Evolutionary conservation across 768 basidiomycete species (phyloP).

Genomic region (Terana coerulea): DNA sequence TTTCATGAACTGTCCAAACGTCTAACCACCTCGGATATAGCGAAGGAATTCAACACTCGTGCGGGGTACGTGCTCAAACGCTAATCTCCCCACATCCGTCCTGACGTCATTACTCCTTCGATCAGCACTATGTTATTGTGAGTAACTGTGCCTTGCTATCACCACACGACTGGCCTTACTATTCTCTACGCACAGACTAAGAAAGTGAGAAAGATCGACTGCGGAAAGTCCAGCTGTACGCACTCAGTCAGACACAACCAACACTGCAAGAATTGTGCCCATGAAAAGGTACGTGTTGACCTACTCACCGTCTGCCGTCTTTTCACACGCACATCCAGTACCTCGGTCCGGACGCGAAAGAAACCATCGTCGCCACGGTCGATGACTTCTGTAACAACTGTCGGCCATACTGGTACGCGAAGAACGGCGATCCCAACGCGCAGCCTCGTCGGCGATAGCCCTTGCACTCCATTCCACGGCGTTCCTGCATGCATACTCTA

Average conservation of each 20-base stretch:
- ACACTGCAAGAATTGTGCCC: conserved; percentile 39
- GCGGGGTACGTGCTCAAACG: conserved; percentile 12
- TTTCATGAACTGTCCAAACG: conserved; percentile 18
- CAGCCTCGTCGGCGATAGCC: background rate
- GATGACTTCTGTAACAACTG: conserved; percentile 36
- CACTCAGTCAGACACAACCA: conserved; percentile 37
- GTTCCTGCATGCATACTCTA: conserved; percentile 4
- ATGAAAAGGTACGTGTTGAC: conserved; percentile 27
- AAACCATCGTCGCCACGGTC: conserved; percentile 51
- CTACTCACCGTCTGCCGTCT: conserved; percentile 2
- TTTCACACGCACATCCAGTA: conserved; percentile 40
- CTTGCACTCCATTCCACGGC: background rate
- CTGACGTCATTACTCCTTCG: conserved; percentile 22
- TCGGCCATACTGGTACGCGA: conserved; percentile 24
- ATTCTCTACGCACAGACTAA: conserved; percentile 36
- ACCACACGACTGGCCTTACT: too few relatives aligned
- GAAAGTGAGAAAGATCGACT: conserved; percentile 52
- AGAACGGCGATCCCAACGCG: conserved; percentile 11
- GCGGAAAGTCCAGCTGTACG: conserved; percentile 40
- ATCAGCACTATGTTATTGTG: conserved; percentile 67
- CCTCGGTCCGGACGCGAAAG: conserved; percentile 64
- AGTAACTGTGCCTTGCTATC: conserved; percentile 28
- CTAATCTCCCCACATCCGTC: conserved; percentile 5
- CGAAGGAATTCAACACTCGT: conserved; percentile 5
- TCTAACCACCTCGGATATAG: background rate